A percentile compares a stretch with the other conserved stretches of the same genome.
Conservation (phyloP, 2,329 filamentous ascomycete species). For the Penicillium psychrosexuale region DNA sequence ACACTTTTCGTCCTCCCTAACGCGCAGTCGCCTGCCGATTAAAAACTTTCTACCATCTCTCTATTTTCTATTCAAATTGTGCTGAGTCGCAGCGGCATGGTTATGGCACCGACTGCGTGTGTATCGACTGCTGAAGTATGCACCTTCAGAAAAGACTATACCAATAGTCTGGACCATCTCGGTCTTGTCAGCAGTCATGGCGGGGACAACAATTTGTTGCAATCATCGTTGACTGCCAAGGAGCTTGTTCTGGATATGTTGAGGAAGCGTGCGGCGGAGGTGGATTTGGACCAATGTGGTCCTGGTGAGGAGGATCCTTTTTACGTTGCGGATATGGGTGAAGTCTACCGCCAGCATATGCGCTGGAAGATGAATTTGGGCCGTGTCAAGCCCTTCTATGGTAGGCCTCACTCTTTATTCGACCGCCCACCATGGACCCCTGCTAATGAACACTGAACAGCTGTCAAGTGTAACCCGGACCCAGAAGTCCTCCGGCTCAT, state of each 20-base stretch:
- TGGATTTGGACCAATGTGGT: conserved; percentile 84
- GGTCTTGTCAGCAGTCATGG: conserved; percentile 44
- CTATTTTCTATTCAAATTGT: conserved; percentile 24
- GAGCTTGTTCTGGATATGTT: conserved; percentile 82
- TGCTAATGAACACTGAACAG: conserved; percentile 45
- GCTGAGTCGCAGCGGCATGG: conserved; percentile 47
- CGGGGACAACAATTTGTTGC: conserved; percentile 40
- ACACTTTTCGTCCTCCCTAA: conserved; percentile 96
- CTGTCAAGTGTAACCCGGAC: conserved; percentile 99
- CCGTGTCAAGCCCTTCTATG: conserved; percentile 94
- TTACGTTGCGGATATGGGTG: conserved; percentile 95
- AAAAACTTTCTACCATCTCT: conserved; percentile 16
- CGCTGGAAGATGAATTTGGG: conserved; percentile 95
- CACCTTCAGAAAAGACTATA: conserved; percentile 35
- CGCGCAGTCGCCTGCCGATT: conserved; percentile 42
- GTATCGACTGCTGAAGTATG: conserved; percentile 48
- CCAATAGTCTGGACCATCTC: conserved; percentile 24
- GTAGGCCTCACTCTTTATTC: conserved; percentile 50
- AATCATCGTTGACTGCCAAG: conserved; percentile 58
- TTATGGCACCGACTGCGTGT: conserved; percentile 70
- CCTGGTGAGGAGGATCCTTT: conserved; percentile 96
- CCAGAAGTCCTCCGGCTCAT: conserved; percentile 83
- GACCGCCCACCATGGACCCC: not conserved
- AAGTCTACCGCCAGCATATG: conserved; percentile 97
- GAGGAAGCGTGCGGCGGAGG: conserved; percentile 75